A percentile compares a stretch with the other conserved stretches of the same genome.
These are phyloP conservation scores for Exophiala phaeomuriformis DNA, from an alignment of 2,329 filamentous ascomycete species.

Conservation along the genomic window DNA sequence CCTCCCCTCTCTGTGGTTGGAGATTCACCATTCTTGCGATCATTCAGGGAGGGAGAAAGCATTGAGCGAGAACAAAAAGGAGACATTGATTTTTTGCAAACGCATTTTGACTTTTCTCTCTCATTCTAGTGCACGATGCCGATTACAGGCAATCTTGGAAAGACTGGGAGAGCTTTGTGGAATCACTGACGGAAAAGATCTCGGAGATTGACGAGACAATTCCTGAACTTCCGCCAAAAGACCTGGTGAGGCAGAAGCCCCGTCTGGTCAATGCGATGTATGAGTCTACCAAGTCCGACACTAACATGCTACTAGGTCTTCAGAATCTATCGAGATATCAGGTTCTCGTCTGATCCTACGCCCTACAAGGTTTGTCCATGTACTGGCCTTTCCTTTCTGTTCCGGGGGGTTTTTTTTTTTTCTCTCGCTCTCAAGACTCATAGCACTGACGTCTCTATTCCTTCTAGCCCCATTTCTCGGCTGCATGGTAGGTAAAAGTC, in stretches of 20 bases:
- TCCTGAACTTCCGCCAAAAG: conserved; percentile 77
- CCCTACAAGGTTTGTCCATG: conserved; percentile 67
- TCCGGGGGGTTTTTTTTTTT: too few relatives aligned
- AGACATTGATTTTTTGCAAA: conserved; percentile 2
- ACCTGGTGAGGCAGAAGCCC: conserved; percentile 49
- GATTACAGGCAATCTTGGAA: conserved; percentile 71
- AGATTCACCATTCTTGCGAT: too few relatives aligned
- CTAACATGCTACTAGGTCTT: conserved; percentile 51
- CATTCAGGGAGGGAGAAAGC: too few relatives aligned
- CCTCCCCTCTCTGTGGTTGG: too few relatives aligned
- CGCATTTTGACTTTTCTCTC: conserved; percentile 1
- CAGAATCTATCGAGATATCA: conserved; percentile 77
- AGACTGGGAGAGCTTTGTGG: conserved; percentile 75
- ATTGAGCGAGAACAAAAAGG: too few relatives aligned
- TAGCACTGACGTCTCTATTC: not conserved
- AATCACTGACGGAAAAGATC: conserved; percentile 62
- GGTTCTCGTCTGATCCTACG: conserved; percentile 69
- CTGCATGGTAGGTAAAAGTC: conserved; percentile 55
- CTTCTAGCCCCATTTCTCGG: conserved; percentile 66
- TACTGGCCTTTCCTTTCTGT: conserved; percentile 4
- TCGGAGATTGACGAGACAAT: conserved; percentile 69
- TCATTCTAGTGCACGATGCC: conserved; percentile 59
- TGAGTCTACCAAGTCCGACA: not conserved
- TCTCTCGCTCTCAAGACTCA: conserved; percentile 24
- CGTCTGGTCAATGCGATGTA: not conserved